Conservation (phyloP, 805 yeast species). For the Wickerhamomyces silvicola region DNA sequence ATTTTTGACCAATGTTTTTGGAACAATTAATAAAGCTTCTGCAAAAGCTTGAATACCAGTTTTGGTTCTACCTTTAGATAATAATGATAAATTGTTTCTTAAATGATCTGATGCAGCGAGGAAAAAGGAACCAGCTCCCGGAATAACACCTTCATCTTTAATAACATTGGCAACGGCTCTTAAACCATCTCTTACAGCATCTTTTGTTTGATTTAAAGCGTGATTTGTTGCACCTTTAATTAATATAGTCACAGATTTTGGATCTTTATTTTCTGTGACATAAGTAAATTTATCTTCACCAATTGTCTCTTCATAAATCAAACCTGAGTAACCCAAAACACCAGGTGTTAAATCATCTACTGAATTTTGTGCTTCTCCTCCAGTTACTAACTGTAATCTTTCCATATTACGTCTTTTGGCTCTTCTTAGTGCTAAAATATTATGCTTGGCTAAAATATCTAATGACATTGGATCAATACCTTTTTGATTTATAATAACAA, state of each 20-base stretch:
- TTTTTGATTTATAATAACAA: conserved; percentile 94
- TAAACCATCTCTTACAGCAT: conserved; percentile 95
- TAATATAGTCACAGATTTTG: conserved; percentile 84
- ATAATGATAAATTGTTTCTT: conserved; percentile 41
- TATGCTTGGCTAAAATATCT: conserved; percentile 88
- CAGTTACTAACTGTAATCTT: conserved; percentile 90
- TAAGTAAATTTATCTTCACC: conserved; percentile 98
- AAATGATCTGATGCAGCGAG: conserved; percentile 73
- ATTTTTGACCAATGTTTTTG: conserved; percentile 86
- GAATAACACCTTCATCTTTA: conserved; percentile 77
- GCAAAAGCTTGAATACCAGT: conserved; percentile 92
- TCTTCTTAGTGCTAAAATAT: conserved; percentile 89
- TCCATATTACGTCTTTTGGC: conserved; percentile 99
- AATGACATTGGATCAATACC: conserved; percentile 98
- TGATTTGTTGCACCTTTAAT: conserved; percentile 92
- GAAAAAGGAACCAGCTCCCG: conserved; percentile 97
- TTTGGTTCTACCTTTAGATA: conserved; percentile 77
- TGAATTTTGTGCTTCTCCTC: conserved; percentile 96
- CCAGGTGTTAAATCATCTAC: conserved; percentile 85
- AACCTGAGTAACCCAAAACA: conserved; percentile 82
- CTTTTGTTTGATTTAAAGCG: conserved; percentile 85
- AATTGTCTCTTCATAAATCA: conserved; percentile 83
- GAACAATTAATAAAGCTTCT: conserved; percentile 84
- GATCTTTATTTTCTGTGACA: conserved; percentile 84
- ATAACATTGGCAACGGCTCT: conserved; percentile 91